Percentiles rank a stretch among this genome's conserved stretches.
Evolutionary conservation across 305 asterid species (phyloP).

Genomic region (Fraxinus greggii): DNA sequence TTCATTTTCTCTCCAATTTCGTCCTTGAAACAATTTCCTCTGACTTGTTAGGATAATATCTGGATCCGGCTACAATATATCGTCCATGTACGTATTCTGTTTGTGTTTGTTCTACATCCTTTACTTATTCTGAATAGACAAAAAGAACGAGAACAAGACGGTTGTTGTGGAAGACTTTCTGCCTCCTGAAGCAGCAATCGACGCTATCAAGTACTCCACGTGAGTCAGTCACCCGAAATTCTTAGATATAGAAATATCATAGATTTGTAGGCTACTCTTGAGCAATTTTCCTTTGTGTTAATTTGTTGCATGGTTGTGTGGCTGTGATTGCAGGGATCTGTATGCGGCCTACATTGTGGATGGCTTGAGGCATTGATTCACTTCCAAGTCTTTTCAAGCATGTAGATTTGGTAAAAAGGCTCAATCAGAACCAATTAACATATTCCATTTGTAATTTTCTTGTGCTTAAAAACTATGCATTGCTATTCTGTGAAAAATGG

Average conservation of each 20-base stretch:
- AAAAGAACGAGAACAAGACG: conserved; percentile 78
- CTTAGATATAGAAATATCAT: not conserved
- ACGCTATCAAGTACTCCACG: conserved; percentile 77
- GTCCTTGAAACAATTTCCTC: not conserved
- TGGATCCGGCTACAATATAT: not conserved
- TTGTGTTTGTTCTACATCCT: conserved; percentile 27
- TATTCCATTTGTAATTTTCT: not conserved
- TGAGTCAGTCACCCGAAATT: conserved; percentile 26
- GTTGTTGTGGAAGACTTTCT: conserved; percentile 84
- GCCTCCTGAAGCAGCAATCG: conserved; percentile 65
- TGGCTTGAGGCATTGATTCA: conserved; percentile 62
- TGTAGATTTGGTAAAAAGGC: not conserved
- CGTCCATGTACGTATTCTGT: not conserved
- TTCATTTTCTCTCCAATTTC: not conserved
- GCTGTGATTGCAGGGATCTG: conserved; percentile 58
- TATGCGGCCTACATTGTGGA: conserved; percentile 82
- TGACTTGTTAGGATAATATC: not conserved
- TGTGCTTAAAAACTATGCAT: not conserved
- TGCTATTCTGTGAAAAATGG: not conserved
- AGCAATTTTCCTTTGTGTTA: not conserved
- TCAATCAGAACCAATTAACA: not conserved
- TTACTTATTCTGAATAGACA: conserved; percentile 49
- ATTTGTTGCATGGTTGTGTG: not conserved
- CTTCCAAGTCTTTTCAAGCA: not conserved
- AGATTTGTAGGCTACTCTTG: not conserved